Evolutionary conservation across 352 stramenopile genomes (phyloP), one percentile per base, ranked within the genome.

Genomic region (Pelagophyceae sp.): DNA sequence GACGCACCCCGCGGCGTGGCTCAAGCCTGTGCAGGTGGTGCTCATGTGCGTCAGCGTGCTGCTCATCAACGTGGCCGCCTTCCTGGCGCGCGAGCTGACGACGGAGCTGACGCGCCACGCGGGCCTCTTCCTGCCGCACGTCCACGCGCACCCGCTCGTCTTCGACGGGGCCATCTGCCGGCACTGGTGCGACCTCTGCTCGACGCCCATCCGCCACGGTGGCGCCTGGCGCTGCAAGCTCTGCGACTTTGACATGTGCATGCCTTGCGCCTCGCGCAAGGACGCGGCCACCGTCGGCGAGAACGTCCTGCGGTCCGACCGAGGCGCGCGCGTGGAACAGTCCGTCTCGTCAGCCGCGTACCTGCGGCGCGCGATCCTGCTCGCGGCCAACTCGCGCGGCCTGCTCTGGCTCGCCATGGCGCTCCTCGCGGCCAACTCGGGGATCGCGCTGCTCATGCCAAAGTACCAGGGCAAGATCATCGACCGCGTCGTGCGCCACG

Each of bases 391-490:
- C 15, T 76, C 83, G 76, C 71, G 37, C 38, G 35, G 32, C 23
- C 67, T 81, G 38, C 71, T 85, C 25, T 27, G 71, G 0, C 17
- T 82, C 1, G 65, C 72, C 19, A 77, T 84, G 50, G 37, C 78
- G 2, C 72, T 83, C 29, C 32, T 84, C 0, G 51, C 75, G 3
- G 32, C 76, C 35, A 78, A 77, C 60, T 76, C 76, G 40, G 32
- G 60, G 0, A 70, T 80, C 19, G 69, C 70, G 31, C 63, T 86
- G 3, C 76, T 75, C 1, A 54, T 86, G 17, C 82, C 82, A 27
- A 78, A 84, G 60, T 82, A 80, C 71, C 82, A 86, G 75, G 82
- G 82, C 0, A 35, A 78, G 20, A 85, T 86, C 71, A 83, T 86
- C 54, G 81, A 86, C 77, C 79, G 76, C 31, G 79, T 86, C 20